Evolutionary conservation across 495 filamentous ascomycete species (phyloP).

Genomic region (Pyrenula massariospora): DNA sequence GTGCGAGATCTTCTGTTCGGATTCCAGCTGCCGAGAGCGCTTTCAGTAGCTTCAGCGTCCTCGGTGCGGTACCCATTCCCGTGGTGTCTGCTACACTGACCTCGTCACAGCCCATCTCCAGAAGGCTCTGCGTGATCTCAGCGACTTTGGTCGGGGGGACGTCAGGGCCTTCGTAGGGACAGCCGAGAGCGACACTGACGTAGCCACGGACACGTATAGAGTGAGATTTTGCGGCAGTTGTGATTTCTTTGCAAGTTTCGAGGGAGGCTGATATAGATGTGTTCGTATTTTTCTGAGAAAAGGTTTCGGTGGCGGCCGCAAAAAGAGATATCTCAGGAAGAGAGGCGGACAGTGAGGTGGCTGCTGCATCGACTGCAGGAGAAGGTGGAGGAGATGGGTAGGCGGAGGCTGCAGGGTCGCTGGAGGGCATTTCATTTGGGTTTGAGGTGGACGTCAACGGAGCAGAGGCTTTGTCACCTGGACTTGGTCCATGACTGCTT

Average conservation of each 20-base stretch:
- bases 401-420: neutral
- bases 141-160: slow-evolving; percentile 70
- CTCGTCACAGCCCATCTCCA: slow-evolving; percentile 95
- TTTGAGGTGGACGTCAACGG: slow-evolving; percentile 25
- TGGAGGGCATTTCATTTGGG: slow-evolving; percentile 27
- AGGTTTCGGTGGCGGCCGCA: slow-evolving; percentile 81
- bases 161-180: slow-evolving; percentile 85
- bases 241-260: slow-evolving; percentile 61
- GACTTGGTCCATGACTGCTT: slow-evolving; percentile 5
- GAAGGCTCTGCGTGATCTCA: slow-evolving; percentile 64
- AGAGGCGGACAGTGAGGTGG: slow-evolving; percentile 18
- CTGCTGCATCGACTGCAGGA: neutral
- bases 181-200: slow-evolving; percentile 87
- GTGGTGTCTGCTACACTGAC: slow-evolving; percentile 92
- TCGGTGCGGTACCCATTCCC: slow-evolving; percentile 86
- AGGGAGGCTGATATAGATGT: slow-evolving; percentile 76
- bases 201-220: slow-evolving; percentile 79
- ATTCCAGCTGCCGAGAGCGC: slow-evolving; percentile 68
- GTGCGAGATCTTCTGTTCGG: slow-evolving; percentile 65
- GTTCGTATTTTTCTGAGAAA: slow-evolving; percentile 87
- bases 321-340: slow-evolving; percentile 80
- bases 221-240: slow-evolving; percentile 55
- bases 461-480: slow-evolving; percentile 18
- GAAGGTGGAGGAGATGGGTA: neutral
- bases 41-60: slow-evolving; percentile 57